Evolutionary conservation across 768 basidiomycete genomes (phyloP).

Genomic region (Lentinula sp.): DNA sequence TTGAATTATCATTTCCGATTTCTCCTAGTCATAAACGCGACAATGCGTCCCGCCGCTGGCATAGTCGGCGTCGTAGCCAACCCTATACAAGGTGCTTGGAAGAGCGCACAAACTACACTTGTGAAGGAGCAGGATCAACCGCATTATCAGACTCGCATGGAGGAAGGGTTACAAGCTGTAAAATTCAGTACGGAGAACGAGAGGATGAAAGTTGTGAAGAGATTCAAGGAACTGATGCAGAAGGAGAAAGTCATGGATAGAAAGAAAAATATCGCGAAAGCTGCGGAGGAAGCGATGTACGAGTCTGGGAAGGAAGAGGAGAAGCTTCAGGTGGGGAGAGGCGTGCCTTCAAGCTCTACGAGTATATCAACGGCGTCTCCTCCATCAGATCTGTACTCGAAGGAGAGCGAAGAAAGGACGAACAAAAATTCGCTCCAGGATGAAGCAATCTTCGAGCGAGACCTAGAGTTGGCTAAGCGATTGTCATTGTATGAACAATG

Average conservation of each 20-base stretch:
- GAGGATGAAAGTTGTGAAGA: conserved; percentile 24
- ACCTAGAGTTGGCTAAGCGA: conserved; percentile 26
- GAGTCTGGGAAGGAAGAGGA: conserved; percentile 8
- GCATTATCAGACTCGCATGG: conserved; percentile 29
- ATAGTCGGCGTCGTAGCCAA: conserved; percentile 27
- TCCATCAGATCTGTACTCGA: neutral
- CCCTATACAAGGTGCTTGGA: conserved; percentile 28
- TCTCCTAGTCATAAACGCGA: conserved; percentile 23
- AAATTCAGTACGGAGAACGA: conserved; percentile 26
- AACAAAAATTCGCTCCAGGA: conserved; percentile 9
- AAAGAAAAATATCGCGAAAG: conserved; percentile 24
- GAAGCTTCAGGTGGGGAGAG: conserved; percentile 9
- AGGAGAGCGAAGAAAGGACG: neutral
- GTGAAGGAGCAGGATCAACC: conserved; percentile 25
- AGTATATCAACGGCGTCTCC: neutral
- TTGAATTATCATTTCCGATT: neutral
- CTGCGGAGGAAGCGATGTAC: conserved; percentile 24
- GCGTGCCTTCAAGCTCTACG: neutral
- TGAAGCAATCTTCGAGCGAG: conserved; percentile 17
- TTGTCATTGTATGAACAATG: conserved; percentile 27
- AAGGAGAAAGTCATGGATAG: conserved; percentile 23
- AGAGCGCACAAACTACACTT: conserved; percentile 23
- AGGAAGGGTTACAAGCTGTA: conserved; percentile 32
- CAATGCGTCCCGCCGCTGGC: conserved; percentile 25
- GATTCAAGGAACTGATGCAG: conserved; percentile 27